Conservation (phyloP, 108 stramenopile species). For the Cyclotella sp. region DNA sequence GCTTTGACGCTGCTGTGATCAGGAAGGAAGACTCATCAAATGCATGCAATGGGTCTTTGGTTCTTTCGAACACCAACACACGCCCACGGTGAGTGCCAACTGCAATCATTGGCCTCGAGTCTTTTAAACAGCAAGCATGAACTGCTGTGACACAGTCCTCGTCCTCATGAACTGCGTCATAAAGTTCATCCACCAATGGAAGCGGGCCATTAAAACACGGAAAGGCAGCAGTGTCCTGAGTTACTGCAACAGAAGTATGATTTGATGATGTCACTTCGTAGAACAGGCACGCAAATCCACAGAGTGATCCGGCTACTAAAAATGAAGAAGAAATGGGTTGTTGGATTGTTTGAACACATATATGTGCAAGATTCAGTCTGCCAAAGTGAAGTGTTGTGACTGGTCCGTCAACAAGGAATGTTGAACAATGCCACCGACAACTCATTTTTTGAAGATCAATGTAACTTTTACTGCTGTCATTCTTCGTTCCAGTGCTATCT, state of each 20-base stretch:
- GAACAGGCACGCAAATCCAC: conserved; percentile 56
- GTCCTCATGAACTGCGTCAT: conserved; percentile 16
- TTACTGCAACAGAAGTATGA: background rate
- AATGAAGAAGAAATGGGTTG: conserved; percentile 7
- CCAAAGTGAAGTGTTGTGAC: conserved; percentile 49
- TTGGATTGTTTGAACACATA: background rate
- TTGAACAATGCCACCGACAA: conserved; percentile 18
- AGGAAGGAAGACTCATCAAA: conserved; percentile 1
- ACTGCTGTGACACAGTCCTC: conserved; percentile 52
- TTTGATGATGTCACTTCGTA: conserved; percentile 29
- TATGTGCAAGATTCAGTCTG: background rate
- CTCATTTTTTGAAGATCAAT: background rate
- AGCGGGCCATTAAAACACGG: conserved; percentile 44
- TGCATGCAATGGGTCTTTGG: background rate
- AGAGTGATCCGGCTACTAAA: conserved; percentile 49
- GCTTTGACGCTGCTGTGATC: background rate
- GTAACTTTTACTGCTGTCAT: background rate
- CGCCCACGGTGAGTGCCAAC: conserved; percentile 46
- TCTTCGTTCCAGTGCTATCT: background rate
- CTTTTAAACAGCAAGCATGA: conserved; percentile 11
- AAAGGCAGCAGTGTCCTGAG: background rate
- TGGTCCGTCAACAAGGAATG: conserved; percentile 50
- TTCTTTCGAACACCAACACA: conserved; percentile 33
- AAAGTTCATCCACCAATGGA: conserved; percentile 46
- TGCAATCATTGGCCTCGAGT: conserved; percentile 11